Evolutionary conservation across 352 stramenopile species (phyloP), one percentile per base, ranked within the genome.

Genomic region (Pythium guiyangense): DNA sequence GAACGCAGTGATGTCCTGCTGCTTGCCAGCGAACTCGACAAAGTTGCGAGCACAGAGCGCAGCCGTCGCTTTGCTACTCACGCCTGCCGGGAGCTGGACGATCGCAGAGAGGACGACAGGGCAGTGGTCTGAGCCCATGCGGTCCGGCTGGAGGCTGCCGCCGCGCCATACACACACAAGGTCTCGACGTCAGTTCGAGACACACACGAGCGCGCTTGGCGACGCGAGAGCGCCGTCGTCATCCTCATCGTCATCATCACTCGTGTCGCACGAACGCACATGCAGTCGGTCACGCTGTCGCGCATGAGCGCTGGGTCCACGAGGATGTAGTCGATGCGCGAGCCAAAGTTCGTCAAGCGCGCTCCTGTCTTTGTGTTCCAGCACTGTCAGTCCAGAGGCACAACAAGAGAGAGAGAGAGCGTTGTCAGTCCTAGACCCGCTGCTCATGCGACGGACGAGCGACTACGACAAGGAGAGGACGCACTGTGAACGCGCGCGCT

Each of bases 311-410:
- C 37, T 0, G 59, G 52, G n/a, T 91, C 82, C 4, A 85, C 69
- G 20, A 97, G 68, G 49, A 97, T 89, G 54, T 97, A 97, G 66
- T 97, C 90, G 54, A 97, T 93, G 40, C 90, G 84, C 22, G 83
- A 88, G 52, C 90, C 90, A 49, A 90, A 97, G 65, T 97, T 97
- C 61, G 86, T 97, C 61, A 93, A 72, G 11, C 90, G 75, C 15
- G 84, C 89, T 1, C 74, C 74, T 12, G 88, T 96, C 55, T 90
- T 60, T 15, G 79, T 96, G 58, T 77, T 96, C 88, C 89, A 97
- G 57, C 86, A 97, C 73, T 91, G 22, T 37, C 4, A 37, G 4
- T 46, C 27, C 42, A 52, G 26, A 25, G 59, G 2, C 15, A 60
- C 26, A 63, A 14, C 5, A 6, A 37, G 29, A 22, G 11, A 54